Evolutionary conservation across 1,284 basidiomycete genomes (phyloP), one percentile per base, ranked within the genome.

Genomic region (Erythrobasidium hasegawianum): DNA sequence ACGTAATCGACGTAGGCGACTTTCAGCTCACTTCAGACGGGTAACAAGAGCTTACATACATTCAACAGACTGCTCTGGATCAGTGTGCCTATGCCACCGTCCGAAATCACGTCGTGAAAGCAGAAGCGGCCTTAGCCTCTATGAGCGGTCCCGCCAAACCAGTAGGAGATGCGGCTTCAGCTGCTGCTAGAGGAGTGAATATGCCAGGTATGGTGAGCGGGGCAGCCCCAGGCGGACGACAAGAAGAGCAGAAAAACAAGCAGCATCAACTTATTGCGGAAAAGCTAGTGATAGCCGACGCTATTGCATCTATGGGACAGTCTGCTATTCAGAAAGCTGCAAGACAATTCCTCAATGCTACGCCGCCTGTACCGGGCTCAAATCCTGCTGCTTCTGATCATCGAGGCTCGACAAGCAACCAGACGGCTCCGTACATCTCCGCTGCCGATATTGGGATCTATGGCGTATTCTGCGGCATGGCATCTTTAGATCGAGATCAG

Each of bases 81-180:
- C 85, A 91, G 75, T 81, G 84, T 68, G 89, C 89, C 76, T 92
- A 88, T 76, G 80, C 85, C 0, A 89, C 90, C 72, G 83, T 94
- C 45, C 81, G 86, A 16, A 90, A 88, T 2, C 93, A 92, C 75
- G 85, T 92, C 47, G 90, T 87, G 83, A 95, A 95, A 78, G 91
- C 90, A 8, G 90, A 93, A 65, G 85, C 87, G 0, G 88, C 90
- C 0, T 80, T 94, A 9, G 47, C 26, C 16, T 40, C 26, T 39
- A 57, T 65, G 2, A 29, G 43, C 16, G 62, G 62, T 7, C 27
- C 62, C 18, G 41, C 55, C 13, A 65, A 65, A 43, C 7, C 43
- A 24, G 38, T 9, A 29, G 56, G 33, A 4, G 56, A 65, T 9
- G 55, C 45, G 26, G 33, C 11, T n/a, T 14, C 56, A 9, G 62